phyloP scores from a whole-genome alignment of 2,329 filamentous ascomycete genomes.

The Nemania sp. region DNA sequence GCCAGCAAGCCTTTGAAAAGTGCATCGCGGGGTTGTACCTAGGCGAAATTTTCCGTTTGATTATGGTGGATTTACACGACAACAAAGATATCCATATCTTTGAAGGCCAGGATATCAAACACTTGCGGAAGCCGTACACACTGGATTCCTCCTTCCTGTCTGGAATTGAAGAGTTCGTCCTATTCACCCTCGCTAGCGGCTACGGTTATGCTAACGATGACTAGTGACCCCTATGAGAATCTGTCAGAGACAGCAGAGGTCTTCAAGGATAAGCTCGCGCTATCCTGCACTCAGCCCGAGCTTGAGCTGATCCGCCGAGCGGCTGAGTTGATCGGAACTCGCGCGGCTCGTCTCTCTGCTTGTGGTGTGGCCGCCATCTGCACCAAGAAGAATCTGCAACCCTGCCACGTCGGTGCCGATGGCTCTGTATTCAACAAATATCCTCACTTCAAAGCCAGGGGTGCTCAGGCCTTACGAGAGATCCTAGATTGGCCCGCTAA shows the following conservation, averaged over 20 bases:
- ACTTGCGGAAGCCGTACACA: conserved; percentile 83
- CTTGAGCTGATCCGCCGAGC: conserved; percentile 87
- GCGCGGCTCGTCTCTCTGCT: conserved; percentile 87
- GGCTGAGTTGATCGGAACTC: conserved; percentile 91
- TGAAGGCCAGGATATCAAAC: conserved; percentile 76
- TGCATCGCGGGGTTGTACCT: conserved; percentile 96
- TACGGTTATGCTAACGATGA: conserved; percentile 29
- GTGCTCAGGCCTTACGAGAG: conserved; percentile 86
- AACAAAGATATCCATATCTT: conserved; percentile 77
- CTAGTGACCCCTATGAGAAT: conserved; percentile 90
- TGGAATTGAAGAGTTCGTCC: conserved; percentile 78
- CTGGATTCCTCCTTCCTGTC: conserved; percentile 94
- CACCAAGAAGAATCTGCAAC: conserved; percentile 89
- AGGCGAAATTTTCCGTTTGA: conserved; percentile 90
- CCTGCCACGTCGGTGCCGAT: conserved; percentile 93
- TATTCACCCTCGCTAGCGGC: background rate
- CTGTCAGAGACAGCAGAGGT: conserved; percentile 84
- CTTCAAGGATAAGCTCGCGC: conserved; percentile 74
- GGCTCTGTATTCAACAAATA: conserved; percentile 99
- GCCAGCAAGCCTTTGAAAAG: conserved; percentile 95
- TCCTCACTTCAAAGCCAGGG: conserved; percentile 93
- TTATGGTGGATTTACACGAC: conserved; percentile 83
- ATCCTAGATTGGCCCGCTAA: conserved; percentile 92
- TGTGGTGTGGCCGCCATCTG: conserved; percentile 96
- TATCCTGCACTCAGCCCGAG: conserved; percentile 74